Evolutionary conservation across 768 basidiomycete species (phyloP).

Genomic region (Tephrocybe sp.): DNA sequence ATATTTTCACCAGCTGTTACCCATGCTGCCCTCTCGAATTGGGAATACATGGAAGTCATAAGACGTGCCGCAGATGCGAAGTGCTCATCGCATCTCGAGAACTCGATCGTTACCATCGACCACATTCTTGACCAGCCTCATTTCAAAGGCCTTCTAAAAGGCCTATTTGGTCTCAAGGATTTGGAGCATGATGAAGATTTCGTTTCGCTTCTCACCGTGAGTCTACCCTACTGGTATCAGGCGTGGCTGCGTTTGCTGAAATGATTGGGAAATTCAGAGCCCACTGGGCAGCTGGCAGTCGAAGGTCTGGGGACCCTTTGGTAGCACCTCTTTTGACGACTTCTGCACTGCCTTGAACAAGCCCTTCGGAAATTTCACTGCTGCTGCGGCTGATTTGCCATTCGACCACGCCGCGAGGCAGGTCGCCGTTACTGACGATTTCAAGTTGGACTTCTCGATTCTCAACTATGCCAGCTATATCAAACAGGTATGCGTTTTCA

Average conservation of each 20-base stretch:
- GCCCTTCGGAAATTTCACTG: constrained; percentile 32
- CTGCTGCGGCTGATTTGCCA: constrained; percentile 37
- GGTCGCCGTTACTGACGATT: constrained; percentile 42
- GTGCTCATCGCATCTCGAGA: constrained; percentile 60
- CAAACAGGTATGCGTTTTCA: constrained; percentile 48
- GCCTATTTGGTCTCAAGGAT: constrained; percentile 70
- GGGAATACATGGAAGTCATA: constrained; percentile 89
- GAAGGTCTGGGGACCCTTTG: constrained; percentile 86
- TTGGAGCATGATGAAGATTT: constrained; percentile 80
- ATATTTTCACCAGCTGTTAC: constrained; percentile 61
- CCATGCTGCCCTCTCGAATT: constrained; percentile 77
- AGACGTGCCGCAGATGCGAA: constrained; percentile 62
- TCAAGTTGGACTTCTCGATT: constrained; percentile 58
- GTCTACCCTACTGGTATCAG: background rate
- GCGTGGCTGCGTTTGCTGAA: background rate
- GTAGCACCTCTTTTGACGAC: constrained; percentile 60
- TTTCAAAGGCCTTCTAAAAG: constrained; percentile 58
- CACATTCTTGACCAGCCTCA: constrained; percentile 47
- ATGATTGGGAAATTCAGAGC: constrained; percentile 33
- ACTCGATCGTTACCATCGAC: constrained; percentile 62
- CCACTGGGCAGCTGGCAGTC: constrained; percentile 79
- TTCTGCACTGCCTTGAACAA: constrained; percentile 63
- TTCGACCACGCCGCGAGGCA: constrained; percentile 50
- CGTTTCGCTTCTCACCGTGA: constrained; percentile 62
- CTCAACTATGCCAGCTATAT: constrained; percentile 79